Conservation (phyloP, 305 asterid species). For the Lippia alba region DNA sequence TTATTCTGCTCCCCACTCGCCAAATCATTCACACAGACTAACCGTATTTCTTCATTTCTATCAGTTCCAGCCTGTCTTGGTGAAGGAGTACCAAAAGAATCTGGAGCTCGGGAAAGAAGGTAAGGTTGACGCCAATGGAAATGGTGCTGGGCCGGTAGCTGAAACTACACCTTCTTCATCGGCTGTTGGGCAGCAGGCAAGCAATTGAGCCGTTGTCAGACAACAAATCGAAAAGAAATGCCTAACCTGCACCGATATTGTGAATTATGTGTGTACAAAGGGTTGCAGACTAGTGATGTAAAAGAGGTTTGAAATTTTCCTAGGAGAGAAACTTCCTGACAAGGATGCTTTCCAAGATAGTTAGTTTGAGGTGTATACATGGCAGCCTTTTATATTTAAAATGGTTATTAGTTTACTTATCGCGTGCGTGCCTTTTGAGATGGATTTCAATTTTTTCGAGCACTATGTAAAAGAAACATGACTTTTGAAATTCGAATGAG, state of each 20-base stretch:
- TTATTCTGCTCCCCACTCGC: neutral
- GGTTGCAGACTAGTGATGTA: constrained; percentile 22
- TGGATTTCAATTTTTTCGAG: neutral
- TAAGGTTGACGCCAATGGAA: constrained; percentile 55
- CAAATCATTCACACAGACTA: constrained; percentile 16
- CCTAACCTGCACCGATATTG: constrained; percentile 30
- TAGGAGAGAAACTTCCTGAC: neutral
- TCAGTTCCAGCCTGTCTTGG: constrained; percentile 91
- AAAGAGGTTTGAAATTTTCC: constrained; percentile 11
- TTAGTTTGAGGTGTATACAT: neutral
- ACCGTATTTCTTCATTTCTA: constrained; percentile 23
- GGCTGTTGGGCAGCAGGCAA: constrained; percentile 49
- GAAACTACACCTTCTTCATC: constrained; percentile 51
- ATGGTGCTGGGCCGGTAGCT: constrained; percentile 41
- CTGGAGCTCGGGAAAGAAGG: constrained; percentile 40
- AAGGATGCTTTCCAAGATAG: neutral
- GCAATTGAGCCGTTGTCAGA: constrained; percentile 14
- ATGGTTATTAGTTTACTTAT: no score
- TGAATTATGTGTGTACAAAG: constrained; percentile 22
- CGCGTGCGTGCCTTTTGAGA: no score
- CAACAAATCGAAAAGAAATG: constrained; percentile 14
- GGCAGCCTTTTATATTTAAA: no score
- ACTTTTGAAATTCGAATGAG: neutral
- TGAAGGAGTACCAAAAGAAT: constrained; percentile 64
- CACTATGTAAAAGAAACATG: neutral